Base-by-base conservation (phyloP, 805 yeast species). In the Ogataea saltuana region DNA sequence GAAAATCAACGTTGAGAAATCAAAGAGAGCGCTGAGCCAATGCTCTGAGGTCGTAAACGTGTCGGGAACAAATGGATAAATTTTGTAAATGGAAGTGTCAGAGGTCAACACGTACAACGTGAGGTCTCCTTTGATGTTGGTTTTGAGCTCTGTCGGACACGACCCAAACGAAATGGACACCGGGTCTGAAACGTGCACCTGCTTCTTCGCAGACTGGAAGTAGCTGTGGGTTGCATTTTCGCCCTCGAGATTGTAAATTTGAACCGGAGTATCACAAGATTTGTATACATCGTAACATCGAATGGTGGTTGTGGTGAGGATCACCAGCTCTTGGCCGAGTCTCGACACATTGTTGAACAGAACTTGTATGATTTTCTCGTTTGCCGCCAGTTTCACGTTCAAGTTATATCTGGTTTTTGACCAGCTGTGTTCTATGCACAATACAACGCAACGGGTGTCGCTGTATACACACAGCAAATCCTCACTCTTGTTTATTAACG, bases 61-160 rank as follows among this genome's bases (percentile, higher is more conserved):
- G 1, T 58, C 46, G 0, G 90, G 88, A 16, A 76, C 53, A 57
- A 81, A 82, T n/a, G 93, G 93, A 49, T 74, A 78, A 3, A 85
- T 63, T 1, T 75, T 67, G 53, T 73, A 82, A 1, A 85, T 46
- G 49, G 84, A 86, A 11, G 83, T 80, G 41, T 79, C 84, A 8
- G 64, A 56, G 8, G 74, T 73, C 40, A 80, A 53, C 7, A 82
- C 56, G 53, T 75, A 80, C 16, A 85, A 61, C 0, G 85, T 72
- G 39, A 83, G 53, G 3, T 71, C 69, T 10, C 82, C 83, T 17
- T 46, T 48, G 20, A 65, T 60, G 15, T 60, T 49, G 1, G 55
- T 13, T 6, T 18, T 26, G 8, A 35, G 35, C 16, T 49, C 48
- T 8, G 37, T 51, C 1, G 56, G 4, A 13, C 59, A 41, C 2